Evolutionary conservation across 495 filamentous ascomycete genomes (phyloP).

Genomic region (Thermothielavioides terrestris): DNA sequence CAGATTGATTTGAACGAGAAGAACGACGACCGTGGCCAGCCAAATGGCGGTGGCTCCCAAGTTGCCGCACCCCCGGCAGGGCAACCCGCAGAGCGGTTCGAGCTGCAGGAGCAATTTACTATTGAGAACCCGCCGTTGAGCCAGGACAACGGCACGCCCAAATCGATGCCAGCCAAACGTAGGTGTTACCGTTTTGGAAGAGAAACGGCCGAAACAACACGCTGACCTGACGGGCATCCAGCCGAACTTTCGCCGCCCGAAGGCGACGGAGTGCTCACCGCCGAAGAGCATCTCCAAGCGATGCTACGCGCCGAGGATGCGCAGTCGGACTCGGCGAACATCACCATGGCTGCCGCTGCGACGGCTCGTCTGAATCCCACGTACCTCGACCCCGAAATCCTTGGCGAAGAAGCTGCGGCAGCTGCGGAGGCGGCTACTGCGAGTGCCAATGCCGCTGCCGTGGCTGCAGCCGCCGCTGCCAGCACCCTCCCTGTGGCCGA

Average conservation of each 20-base stretch:
- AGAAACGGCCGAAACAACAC: neutral
- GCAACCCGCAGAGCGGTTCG: conserved; percentile 28
- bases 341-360: conserved; percentile 41
- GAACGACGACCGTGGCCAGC: conserved; percentile 31
- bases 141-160: conserved; percentile 26
- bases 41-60: conserved; percentile 5
- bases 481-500: conserved; percentile 13
- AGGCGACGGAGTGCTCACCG: conserved; percentile 18
- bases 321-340: conserved; percentile 25
- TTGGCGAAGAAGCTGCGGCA: conserved; percentile 28
- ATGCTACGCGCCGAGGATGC: conserved; percentile 22
- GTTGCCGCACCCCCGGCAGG: neutral
- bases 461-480: conserved; percentile 9
- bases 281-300: conserved; percentile 32
- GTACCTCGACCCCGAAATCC: conserved; percentile 43
- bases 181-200: neutral
- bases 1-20: conserved; percentile 52
- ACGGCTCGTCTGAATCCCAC: conserved; percentile 39
- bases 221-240: conserved; percentile 1
- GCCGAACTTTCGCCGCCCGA: conserved; percentile 5
- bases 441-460: conserved; percentile 12
- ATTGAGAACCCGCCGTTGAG: conserved; percentile 36
- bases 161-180: conserved; percentile 34
- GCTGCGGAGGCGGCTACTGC: conserved; percentile 23
- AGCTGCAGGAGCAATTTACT: conserved; percentile 44